phyloP scores from a whole-genome alignment of 2,329 filamentous ascomycete species.

The Colletotrichum endophyticum region DNA sequence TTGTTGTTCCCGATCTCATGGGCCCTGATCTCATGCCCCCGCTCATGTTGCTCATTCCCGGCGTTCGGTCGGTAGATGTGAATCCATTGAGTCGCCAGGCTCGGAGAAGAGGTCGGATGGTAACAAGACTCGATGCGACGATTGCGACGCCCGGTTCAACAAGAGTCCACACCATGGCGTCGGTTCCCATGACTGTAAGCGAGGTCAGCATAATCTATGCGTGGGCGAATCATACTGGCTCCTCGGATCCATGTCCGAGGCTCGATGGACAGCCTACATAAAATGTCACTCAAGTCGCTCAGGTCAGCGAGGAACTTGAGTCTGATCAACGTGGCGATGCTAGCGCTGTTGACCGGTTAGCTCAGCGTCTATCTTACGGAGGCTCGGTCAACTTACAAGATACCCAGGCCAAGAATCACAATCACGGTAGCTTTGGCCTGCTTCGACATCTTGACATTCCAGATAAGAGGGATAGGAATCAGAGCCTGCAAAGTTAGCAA shows the following conservation, averaged over 20 bases:
- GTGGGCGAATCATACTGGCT: not conserved
- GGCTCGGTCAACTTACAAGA: constrained; percentile 44
- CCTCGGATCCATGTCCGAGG: not conserved
- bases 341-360: constrained; percentile 43
- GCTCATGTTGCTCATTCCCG: constrained; percentile 26
- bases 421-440: constrained; percentile 59
- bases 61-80: constrained; percentile 41
- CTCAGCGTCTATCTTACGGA: not conserved
- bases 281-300: constrained; percentile 47
- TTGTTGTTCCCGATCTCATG: constrained; percentile 32
- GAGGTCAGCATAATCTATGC: not conserved
- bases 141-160: constrained; percentile 62
- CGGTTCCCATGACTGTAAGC: constrained; percentile 48
- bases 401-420: constrained; percentile 51
- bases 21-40: constrained; percentile 33
- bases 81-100: constrained; percentile 53
- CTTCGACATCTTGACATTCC: constrained; percentile 57
- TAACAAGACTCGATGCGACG: constrained; percentile 57
- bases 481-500: constrained; percentile 41
- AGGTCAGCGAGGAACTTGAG: constrained; percentile 53
- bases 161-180: constrained; percentile 62
- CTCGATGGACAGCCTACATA: constrained; percentile 44
- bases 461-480: constrained; percentile 59
- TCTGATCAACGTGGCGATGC: constrained; percentile 58
- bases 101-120: constrained; percentile 59